Conservation (phyloP, 2,329 filamentous ascomycete genomes). For the Ramularia collo-cygni region DNA sequence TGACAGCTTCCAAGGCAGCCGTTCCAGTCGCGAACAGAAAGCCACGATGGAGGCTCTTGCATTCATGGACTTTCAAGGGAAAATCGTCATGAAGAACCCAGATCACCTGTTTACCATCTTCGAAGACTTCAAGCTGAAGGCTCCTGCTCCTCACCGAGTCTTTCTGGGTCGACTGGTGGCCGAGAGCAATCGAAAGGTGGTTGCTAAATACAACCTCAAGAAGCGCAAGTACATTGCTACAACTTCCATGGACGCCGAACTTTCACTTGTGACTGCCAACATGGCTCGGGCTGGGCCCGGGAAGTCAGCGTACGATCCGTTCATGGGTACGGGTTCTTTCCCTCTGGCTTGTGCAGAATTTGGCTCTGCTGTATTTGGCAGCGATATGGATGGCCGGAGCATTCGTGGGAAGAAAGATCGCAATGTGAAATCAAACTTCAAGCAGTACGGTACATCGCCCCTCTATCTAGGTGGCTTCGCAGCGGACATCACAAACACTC, state of each 20-base stretch:
- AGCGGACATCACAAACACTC: constrained; percentile 81
- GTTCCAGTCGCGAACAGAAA: constrained; percentile 56
- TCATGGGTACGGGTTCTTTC: constrained; percentile 92
- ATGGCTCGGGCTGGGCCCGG: constrained; percentile 75
- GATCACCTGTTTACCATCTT: constrained; percentile 72
- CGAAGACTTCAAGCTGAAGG: constrained; percentile 65
- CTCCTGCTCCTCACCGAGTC: constrained; percentile 51
- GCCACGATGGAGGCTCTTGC: constrained; percentile 73
- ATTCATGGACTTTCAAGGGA: constrained; percentile 71
- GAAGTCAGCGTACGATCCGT: constrained; percentile 87
- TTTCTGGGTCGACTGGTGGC: constrained; percentile 69
- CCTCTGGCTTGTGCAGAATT: constrained; percentile 85
- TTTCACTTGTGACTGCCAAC: constrained; percentile 87
- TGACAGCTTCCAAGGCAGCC: constrained; percentile 73
- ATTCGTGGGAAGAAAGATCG: constrained; percentile 63
- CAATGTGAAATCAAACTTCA: constrained; percentile 65
- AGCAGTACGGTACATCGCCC: constrained; percentile 66
- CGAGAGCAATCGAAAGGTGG: constrained; percentile 58
- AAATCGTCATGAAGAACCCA: constrained; percentile 67
- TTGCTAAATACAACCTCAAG: constrained; percentile 78
- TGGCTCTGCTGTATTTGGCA: constrained; percentile 74
- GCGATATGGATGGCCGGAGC: constrained; percentile 87
- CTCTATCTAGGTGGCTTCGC: constrained; percentile 72
- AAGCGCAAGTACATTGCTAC: constrained; percentile 90
- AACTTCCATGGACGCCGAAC: constrained; percentile 93